Evolutionary conservation across 164 flowering plant species (phyloP).

Genomic region (Tinospora cordifolia): DNA sequence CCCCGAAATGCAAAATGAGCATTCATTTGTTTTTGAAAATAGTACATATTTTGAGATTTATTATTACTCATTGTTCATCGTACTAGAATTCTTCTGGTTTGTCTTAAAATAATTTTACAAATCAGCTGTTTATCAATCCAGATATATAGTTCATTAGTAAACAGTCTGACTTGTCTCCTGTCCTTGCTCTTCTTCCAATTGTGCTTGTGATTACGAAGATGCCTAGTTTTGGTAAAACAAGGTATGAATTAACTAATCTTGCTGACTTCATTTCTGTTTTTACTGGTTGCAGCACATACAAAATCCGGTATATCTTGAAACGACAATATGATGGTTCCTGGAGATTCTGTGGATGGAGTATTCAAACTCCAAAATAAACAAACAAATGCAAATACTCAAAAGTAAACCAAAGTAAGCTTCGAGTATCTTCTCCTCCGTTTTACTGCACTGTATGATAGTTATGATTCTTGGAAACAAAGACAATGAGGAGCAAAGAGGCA

Average conservation of each 20-base stretch:
- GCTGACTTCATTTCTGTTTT: background rate
- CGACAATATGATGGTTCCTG: slow-evolving; percentile 81
- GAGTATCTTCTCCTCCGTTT: background rate
- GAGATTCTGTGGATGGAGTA: slow-evolving; percentile 61
- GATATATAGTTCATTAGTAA: no score
- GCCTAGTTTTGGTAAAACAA: background rate
- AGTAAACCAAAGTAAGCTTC: no score
- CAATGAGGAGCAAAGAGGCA: no score
- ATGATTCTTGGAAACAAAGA: background rate
- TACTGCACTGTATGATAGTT: background rate
- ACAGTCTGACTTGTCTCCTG: no score
- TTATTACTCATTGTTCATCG: no score
- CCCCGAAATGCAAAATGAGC: background rate
- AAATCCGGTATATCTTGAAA: slow-evolving; percentile 51
- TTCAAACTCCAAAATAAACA: slow-evolving; percentile 32
- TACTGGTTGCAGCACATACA: slow-evolving; percentile 63
- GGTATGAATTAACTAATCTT: background rate
- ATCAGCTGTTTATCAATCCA: no score
- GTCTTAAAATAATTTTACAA: no score
- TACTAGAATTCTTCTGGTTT: no score
- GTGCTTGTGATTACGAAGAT: background rate
- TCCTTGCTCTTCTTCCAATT: background rate
- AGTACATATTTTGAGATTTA: no score
- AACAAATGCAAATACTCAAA: background rate
- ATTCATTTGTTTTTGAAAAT: background rate